Conservation (phyloP, 1,139 yeast genomes). For the Petasospora rhodanensis region DNA sequence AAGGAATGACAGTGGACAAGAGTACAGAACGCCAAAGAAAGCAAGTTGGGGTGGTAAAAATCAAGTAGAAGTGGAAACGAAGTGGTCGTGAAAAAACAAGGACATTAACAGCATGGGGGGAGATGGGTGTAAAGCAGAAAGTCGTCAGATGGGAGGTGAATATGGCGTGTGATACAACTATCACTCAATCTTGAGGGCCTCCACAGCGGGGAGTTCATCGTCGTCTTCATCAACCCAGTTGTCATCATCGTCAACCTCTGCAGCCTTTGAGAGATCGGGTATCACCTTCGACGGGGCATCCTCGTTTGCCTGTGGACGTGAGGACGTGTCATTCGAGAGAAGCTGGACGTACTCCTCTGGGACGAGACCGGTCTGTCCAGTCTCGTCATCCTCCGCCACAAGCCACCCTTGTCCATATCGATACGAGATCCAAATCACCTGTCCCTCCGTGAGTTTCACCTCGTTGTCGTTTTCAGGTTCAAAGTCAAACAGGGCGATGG, state of each 20-base stretch:
- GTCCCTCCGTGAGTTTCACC: slow-evolving; percentile 73
- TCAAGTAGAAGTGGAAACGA: too few species aligned
- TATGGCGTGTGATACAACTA: too few species aligned
- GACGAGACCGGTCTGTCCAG: slow-evolving; percentile 85
- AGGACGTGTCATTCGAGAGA: too few species aligned
- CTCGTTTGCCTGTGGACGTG: slow-evolving; percentile 21
- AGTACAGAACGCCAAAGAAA: too few species aligned
- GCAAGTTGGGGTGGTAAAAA: too few species aligned
- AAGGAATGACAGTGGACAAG: too few species aligned
- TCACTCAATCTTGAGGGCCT: slow-evolving; percentile 8
- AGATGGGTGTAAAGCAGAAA: too few species aligned
- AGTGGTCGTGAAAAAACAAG: too few species aligned
- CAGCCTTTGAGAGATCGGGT: slow-evolving; percentile 32
- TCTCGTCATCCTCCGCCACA: slow-evolving; percentile 79
- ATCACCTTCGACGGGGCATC: slow-evolving; percentile 46
- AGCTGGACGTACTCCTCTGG: slow-evolving; percentile 92
- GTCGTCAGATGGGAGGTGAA: too few species aligned
- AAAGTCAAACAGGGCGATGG: slow-evolving; percentile 86
- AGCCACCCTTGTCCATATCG: slow-evolving; percentile 99
- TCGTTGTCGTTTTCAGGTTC: slow-evolving; percentile 94
- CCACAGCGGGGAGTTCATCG: slow-evolving; percentile 16
- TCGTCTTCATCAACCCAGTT: slow-evolving; percentile 37
- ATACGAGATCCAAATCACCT: slow-evolving; percentile 77
- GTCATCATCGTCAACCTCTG: slow-evolving; percentile 26
- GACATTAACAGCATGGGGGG: too few species aligned